Evolutionary conservation across 768 basidiomycete species (phyloP).

Genomic region (Phylloporus rhodoxanthus): DNA sequence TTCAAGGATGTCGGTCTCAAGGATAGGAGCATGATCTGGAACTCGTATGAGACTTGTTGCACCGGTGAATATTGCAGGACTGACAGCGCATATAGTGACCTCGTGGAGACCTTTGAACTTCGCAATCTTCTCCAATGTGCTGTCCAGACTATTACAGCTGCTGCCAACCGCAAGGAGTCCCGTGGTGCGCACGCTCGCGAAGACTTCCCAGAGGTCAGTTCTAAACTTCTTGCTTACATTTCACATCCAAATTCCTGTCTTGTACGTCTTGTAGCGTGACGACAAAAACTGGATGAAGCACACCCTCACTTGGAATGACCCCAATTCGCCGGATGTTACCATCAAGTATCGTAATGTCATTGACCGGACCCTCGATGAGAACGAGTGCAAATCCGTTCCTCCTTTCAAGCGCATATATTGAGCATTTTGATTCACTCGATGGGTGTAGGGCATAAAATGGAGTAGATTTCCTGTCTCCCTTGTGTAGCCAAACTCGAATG

Average conservation of each 20-base stretch:
- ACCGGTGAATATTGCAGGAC: constrained; percentile 2
- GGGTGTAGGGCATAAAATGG: constrained; percentile 3
- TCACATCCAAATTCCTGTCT: constrained; percentile 1
- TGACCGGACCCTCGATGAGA: constrained; percentile 82
- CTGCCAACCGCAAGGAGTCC: constrained; percentile 92
- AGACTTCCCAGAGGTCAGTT: constrained; percentile 85
- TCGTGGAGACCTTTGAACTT: constrained; percentile 94
- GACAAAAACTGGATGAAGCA: constrained; percentile 94
- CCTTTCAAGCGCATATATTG: constrained; percentile 97
- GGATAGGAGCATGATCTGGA: constrained; percentile 99
- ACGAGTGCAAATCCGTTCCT: constrained; percentile 94
- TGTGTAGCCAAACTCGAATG: constrained; percentile 5
- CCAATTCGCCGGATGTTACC: constrained; percentile 71
- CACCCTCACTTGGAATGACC: constrained; percentile 86
- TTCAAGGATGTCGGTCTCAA: constrained; percentile 92
- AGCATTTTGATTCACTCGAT: neutral
- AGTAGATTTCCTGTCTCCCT: constrained; percentile 4
- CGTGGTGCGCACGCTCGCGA: constrained; percentile 99
- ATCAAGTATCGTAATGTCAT: constrained; percentile 89
- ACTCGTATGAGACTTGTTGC: constrained; percentile 62
- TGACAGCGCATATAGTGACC: constrained; percentile 54
- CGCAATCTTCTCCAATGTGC: constrained; percentile 95
- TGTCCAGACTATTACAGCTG: constrained; percentile 89
- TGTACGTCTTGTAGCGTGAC: constrained; percentile 58
- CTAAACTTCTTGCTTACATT: neutral